Percentiles rank a stretch among this genome's conserved stretches.
These are phyloP conservation scores for Jacaranda mimosifolia DNA, from an alignment of 257 asterid species.

Conservation along the genomic window DNA sequence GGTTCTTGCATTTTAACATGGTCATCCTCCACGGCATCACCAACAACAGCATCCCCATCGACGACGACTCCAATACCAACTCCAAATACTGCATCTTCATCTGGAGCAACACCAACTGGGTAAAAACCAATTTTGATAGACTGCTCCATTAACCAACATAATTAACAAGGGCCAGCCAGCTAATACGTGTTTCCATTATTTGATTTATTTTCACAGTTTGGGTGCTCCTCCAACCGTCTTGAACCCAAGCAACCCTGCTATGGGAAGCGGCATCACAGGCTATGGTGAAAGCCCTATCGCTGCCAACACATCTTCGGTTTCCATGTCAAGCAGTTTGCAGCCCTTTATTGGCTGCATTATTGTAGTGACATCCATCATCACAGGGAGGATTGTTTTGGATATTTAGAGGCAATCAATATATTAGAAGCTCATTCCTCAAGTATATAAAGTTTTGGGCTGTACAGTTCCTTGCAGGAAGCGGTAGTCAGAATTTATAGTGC, in stretches of 20 bases:
- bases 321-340: conserved; percentile 48
- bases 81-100: conserved; percentile 60
- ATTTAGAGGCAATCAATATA: conserved; percentile 24
- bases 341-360: conserved; percentile 55
- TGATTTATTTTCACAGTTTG: conserved; percentile 45
- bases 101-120: conserved; percentile 61
- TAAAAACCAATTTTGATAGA: conserved; percentile 32
- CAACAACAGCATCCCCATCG: conserved; percentile 44
- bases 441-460: conserved; percentile 48
- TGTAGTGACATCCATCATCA: conserved; percentile 44
- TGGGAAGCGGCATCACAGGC: conserved; percentile 58
- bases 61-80: conserved; percentile 48
- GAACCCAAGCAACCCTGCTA: conserved; percentile 57
- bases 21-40: conserved; percentile 54
- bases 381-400: conserved; percentile 44
- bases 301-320: conserved; percentile 40
- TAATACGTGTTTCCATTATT: conserved; percentile 10
- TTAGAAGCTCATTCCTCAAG: conserved; percentile 37
- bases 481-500: conserved; percentile 30
- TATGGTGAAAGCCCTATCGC: conserved; percentile 59
- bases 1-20: conserved; percentile 70
- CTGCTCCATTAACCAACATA: neutral
- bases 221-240: conserved; percentile 59
- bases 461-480: conserved; percentile 50
- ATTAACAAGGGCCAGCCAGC: neutral